Evolutionary conservation across 306 rosid species (phyloP).

Genomic region (Glycyrrhiza uralensis): DNA sequence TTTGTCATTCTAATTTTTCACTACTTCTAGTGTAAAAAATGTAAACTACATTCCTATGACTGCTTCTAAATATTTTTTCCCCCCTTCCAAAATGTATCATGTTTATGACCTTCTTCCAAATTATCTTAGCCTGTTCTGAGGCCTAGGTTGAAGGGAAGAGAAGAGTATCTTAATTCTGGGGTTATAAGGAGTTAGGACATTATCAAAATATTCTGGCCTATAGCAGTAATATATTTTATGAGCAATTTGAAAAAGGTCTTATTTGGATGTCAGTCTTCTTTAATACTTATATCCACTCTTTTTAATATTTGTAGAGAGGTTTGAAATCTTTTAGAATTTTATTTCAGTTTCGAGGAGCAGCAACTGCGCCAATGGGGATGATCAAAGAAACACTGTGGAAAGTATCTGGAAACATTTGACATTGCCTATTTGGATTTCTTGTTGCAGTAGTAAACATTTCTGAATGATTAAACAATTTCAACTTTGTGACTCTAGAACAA

Average conservation of each 20-base stretch:
- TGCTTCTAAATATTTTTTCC: neutral
- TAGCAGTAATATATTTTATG: neutral
- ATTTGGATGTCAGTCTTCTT: neutral
- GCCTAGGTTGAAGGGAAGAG: neutral
- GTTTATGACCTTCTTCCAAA: neutral
- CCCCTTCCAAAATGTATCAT: neutral
- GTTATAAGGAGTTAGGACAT: neutral
- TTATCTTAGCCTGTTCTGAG: neutral
- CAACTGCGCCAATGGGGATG: constrained; percentile 55
- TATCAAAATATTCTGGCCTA: neutral
- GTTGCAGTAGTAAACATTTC: neutral
- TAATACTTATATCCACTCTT: neutral
- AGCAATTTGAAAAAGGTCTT: neutral
- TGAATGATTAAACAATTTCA: neutral
- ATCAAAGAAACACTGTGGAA: constrained; percentile 67
- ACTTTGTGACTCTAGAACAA: constrained; percentile 10
- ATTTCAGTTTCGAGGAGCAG: constrained; percentile 74
- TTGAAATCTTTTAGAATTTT: neutral
- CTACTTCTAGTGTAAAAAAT: neutral
- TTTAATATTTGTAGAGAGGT: neutral
- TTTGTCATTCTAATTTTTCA: constrained; percentile 26
- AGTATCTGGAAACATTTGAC: constrained; percentile 40
- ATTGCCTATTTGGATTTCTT: constrained; percentile 19
- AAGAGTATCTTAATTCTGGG: neutral
- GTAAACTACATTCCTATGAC: neutral